Evolutionary conservation across 345 rosid genomes (phyloP).

Genomic region (Aethionema arabicum): DNA sequence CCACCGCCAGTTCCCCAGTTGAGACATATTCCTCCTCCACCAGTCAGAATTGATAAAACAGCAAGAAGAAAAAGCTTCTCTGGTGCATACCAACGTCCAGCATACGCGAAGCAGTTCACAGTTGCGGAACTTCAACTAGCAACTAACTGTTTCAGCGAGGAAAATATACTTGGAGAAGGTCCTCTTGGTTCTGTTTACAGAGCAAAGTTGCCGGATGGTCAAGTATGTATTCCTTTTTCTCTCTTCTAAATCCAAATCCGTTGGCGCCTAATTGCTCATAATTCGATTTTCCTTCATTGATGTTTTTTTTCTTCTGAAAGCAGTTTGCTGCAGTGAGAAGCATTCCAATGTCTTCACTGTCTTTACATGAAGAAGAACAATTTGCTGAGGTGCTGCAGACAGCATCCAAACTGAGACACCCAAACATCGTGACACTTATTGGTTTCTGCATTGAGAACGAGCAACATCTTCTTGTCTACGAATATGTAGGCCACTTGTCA

Average conservation of each 20-base stretch:
- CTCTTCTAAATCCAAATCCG: slow-evolving; percentile 3
- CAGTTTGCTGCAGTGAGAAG: slow-evolving; percentile 78
- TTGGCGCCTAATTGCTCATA: background rate
- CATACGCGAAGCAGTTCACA: slow-evolving; percentile 52
- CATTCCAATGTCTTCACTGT: slow-evolving; percentile 61
- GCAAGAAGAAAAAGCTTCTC: slow-evolving; percentile 54
- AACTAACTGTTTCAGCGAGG: slow-evolving; percentile 70
- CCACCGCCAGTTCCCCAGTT: slow-evolving; percentile 43
- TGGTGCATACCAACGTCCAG: slow-evolving; percentile 44
- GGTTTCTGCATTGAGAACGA: slow-evolving; percentile 85
- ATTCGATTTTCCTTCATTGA: slow-evolving; percentile 17
- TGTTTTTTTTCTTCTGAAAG: slow-evolving; percentile 11
- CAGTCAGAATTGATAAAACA: slow-evolving; percentile 39
- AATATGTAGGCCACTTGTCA: slow-evolving; percentile 63
- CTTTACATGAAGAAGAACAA: slow-evolving; percentile 78
- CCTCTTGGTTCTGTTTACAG: slow-evolving; percentile 88
- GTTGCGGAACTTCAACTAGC: slow-evolving; percentile 74
- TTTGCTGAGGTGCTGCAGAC: slow-evolving; percentile 64
- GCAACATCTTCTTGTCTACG: slow-evolving; percentile 77
- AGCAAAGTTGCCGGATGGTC: slow-evolving; percentile 73
- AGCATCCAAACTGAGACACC: slow-evolving; percentile 71
- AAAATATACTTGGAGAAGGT: slow-evolving; percentile 74
- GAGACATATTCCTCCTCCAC: slow-evolving; percentile 40
- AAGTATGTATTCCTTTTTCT: slow-evolving; percentile 42
- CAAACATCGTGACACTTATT: slow-evolving; percentile 67